These are phyloP conservation scores for Globisporangium megalacanthum DNA, from an alignment of 352 stramenopile species.

Conservation along the genomic window DNA sequence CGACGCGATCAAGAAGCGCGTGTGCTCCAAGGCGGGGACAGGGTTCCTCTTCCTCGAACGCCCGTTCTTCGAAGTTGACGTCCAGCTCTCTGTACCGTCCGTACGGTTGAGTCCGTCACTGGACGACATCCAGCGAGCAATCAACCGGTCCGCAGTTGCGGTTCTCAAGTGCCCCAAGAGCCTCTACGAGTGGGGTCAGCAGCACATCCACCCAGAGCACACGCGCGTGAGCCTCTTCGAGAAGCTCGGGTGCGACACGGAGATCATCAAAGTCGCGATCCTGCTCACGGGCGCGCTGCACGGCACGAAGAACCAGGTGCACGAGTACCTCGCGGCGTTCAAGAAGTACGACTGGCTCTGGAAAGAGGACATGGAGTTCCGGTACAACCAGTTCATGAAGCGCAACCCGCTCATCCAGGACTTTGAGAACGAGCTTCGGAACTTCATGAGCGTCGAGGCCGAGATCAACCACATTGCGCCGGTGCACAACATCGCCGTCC, in stretches of 20 bases:
- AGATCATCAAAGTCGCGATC: constrained; percentile 87
- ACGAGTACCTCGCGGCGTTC: constrained; percentile 79
- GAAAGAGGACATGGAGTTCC: constrained; percentile 87
- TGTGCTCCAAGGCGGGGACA: constrained; percentile 72
- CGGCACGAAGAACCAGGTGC: constrained; percentile 81
- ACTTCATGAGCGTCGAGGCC: constrained; percentile 76
- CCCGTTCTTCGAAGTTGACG: constrained; percentile 86
- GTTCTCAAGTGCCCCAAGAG: constrained; percentile 81
- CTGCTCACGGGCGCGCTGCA: constrained; percentile 78
- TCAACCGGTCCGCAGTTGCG: constrained; percentile 74
- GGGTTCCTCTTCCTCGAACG: constrained; percentile 79
- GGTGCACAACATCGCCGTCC: constrained; percentile 81
- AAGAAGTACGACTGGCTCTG: constrained; percentile 89
- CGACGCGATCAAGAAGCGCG: constrained; percentile 77
- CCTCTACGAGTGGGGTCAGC: constrained; percentile 76
- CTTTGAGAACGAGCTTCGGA: constrained; percentile 73
- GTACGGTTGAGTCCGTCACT: constrained; percentile 75
- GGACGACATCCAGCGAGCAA: constrained; percentile 82
- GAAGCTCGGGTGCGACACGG: constrained; percentile 76
- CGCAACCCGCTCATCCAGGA: constrained; percentile 75
- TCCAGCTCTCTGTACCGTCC: constrained; percentile 77
- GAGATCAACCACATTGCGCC: constrained; percentile 76
- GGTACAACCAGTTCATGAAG: constrained; percentile 84
- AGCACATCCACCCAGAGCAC: constrained; percentile 47
- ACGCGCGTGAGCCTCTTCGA: constrained; percentile 67